These are phyloP conservation scores for Phytopythium montanum DNA, from an alignment of 352 stramenopile genomes.

Conservation along the genomic window DNA sequence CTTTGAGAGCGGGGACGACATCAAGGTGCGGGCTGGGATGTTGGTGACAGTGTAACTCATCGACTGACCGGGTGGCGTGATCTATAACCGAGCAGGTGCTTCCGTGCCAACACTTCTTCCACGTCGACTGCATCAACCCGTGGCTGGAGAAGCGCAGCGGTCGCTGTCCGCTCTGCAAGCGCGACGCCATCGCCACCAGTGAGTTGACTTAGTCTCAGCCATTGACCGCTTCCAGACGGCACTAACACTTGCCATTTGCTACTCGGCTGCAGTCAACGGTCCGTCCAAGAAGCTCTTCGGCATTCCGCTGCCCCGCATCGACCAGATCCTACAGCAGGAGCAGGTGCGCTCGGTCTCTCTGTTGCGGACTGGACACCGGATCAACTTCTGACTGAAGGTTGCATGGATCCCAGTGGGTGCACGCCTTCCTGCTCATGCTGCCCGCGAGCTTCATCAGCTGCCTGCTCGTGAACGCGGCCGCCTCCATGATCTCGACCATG, in stretches of 20 bases:
- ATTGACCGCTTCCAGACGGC: background rate
- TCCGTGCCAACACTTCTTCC: slow-evolving; percentile 84
- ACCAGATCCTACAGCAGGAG: slow-evolving; percentile 74
- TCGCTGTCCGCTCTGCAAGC: slow-evolving; percentile 81
- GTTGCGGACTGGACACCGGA: too few species aligned
- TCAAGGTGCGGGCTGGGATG: slow-evolving; percentile 33
- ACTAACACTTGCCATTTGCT: too few species aligned
- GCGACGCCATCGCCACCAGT: slow-evolving; percentile 69
- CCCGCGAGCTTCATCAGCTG: slow-evolving; percentile 79
- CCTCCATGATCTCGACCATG: slow-evolving; percentile 69
- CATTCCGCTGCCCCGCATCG: slow-evolving; percentile 46
- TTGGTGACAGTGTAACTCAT: background rate
- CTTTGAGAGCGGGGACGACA: slow-evolving; percentile 43
- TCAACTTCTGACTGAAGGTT: background rate
- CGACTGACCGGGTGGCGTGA: background rate
- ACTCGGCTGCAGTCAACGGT: slow-evolving; percentile 31
- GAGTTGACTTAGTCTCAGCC: slow-evolving; percentile 11
- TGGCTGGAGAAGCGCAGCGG: slow-evolving; percentile 81
- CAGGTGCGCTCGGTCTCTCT: slow-evolving; percentile 40
- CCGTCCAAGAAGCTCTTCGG: slow-evolving; percentile 61
- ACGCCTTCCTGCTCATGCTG: slow-evolving; percentile 81
- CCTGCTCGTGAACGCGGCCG: slow-evolving; percentile 69
- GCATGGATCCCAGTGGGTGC: slow-evolving; percentile 41
- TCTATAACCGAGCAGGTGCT: slow-evolving; percentile 33
- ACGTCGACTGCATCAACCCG: slow-evolving; percentile 82